Percentiles rank a stretch among this genome's conserved stretches.
These are phyloP conservation scores for Chlorophyllum brunneum DNA, from an alignment of 768 basidiomycete genomes.

Conservation along the genomic window DNA sequence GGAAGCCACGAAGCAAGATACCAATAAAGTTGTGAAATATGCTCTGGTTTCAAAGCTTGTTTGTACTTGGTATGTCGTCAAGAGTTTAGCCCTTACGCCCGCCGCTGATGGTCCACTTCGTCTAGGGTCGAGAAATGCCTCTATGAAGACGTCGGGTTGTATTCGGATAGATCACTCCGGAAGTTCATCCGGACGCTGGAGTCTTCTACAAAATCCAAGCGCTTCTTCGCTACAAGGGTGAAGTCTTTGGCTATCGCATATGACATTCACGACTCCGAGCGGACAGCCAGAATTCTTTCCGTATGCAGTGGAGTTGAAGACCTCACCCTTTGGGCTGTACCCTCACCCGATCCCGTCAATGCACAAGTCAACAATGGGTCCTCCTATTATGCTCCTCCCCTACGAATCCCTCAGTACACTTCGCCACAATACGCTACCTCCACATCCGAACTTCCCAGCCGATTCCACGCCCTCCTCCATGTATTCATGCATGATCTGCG, in stretches of 20 bases:
- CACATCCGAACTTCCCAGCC: conserved; percentile 6
- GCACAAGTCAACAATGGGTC: neutral
- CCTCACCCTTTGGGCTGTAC: conserved; percentile 35
- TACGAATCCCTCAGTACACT: neutral
- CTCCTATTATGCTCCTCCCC: neutral
- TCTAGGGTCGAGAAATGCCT: conserved; percentile 34
- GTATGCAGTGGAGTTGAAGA: conserved; percentile 30
- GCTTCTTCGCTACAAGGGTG: conserved; percentile 32
- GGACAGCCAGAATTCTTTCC: conserved; percentile 27
- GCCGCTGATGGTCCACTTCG: neutral
- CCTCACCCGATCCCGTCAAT: conserved; percentile 1
- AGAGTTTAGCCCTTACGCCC: neutral
- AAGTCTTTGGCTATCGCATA: conserved; percentile 34
- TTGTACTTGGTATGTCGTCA: conserved; percentile 28
- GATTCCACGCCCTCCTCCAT: conserved; percentile 15
- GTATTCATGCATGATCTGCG: conserved; percentile 22
- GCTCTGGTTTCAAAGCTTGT: conserved; percentile 26
- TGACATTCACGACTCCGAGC: conserved; percentile 27
- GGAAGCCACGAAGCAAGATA: conserved; percentile 26
- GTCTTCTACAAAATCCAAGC: conserved; percentile 27
- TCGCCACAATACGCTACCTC: neutral
- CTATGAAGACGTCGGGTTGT: conserved; percentile 30
- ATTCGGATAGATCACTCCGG: conserved; percentile 26
- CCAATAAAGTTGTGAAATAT: conserved; percentile 27
- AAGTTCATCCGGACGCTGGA: conserved; percentile 36